phyloP scores from a whole-genome alignment of 306 rosid genomes.

The Lotus japonicus region DNA sequence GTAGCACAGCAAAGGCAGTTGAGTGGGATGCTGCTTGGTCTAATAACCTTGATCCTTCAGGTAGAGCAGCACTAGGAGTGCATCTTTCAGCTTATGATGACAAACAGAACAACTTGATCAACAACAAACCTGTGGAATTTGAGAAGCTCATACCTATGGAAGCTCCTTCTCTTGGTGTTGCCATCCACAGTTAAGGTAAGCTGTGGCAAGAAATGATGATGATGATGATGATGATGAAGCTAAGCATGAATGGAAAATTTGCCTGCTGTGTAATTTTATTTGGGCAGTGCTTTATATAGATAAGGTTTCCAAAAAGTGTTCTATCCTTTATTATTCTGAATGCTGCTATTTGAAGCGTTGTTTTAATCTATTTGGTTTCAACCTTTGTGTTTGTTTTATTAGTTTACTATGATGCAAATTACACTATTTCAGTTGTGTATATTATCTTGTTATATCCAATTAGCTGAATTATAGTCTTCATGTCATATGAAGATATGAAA shows the following conservation, averaged over 20 bases:
- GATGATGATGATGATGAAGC: slow-evolving; percentile 18
- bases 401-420: too few relatives aligned
- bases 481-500: too few relatives aligned
- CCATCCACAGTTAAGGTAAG: slow-evolving; percentile 48
- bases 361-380: not conserved
- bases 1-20: slow-evolving; percentile 90
- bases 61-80: slow-evolving; percentile 89
- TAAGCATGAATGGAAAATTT: not conserved
- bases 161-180: slow-evolving; percentile 42
- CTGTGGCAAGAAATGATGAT: slow-evolving; percentile 6
- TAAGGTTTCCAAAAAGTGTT: slow-evolving; percentile 17
- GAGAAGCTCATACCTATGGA: slow-evolving; percentile 56
- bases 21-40: slow-evolving; percentile 96
- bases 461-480: too few relatives aligned
- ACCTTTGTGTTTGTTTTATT: not conserved
- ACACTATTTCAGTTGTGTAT: too few relatives aligned
- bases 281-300: slow-evolving; percentile 18
- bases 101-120: slow-evolving; percentile 13
- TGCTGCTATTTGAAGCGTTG: slow-evolving; percentile 6
- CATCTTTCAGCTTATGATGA: slow-evolving; percentile 64
- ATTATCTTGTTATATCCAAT: too few relatives aligned
- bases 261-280: slow-evolving; percentile 14
- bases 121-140: slow-evolving; percentile 18
- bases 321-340: slow-evolving; percentile 8
- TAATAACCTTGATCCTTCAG: slow-evolving; percentile 84